These are phyloP conservation scores for Gonium pectorale DNA, from an alignment of 139 green algal genomes.

Conservation along the genomic window DNA sequence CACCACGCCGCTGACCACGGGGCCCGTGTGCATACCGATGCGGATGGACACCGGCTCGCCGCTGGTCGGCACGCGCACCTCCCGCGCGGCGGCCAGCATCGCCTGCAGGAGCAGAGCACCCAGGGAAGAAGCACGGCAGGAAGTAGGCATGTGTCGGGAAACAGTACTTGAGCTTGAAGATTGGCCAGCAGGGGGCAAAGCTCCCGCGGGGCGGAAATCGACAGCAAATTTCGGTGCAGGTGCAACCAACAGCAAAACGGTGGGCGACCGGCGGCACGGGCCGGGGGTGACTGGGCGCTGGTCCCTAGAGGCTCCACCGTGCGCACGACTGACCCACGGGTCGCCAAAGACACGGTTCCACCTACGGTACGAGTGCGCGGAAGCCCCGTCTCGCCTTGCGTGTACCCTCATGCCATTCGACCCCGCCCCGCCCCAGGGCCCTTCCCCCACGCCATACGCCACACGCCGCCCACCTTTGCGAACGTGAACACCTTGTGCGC, in stretches of 20 bases:
- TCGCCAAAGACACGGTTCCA: not conserved
- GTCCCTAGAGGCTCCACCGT: not conserved
- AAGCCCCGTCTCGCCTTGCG: no score
- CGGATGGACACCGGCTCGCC: slow-evolving; percentile 20
- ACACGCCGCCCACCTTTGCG: not conserved
- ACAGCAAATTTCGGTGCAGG: no score
- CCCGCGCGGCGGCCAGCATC: not conserved
- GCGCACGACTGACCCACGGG: not conserved
- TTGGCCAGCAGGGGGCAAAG: no score
- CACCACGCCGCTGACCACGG: slow-evolving; percentile 23
- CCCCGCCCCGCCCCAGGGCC: not conserved
- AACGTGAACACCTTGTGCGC: slow-evolving; percentile 17
- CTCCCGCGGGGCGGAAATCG: no score
- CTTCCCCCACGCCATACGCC: not conserved
- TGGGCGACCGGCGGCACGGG: not conserved
- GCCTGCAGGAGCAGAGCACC: not conserved
- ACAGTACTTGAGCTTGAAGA: not conserved
- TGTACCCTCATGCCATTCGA: not conserved
- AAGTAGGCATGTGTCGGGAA: not conserved
- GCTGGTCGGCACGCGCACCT: not conserved
- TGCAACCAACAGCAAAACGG: no score
- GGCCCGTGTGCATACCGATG: slow-evolving; percentile 32
- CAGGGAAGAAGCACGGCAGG: not conserved
- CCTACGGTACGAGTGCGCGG: no score
- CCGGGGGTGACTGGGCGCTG: not conserved